Conservation (phyloP, 225 moss, liverwort and hornwort species). For the Marchantia polymorpha region DNA sequence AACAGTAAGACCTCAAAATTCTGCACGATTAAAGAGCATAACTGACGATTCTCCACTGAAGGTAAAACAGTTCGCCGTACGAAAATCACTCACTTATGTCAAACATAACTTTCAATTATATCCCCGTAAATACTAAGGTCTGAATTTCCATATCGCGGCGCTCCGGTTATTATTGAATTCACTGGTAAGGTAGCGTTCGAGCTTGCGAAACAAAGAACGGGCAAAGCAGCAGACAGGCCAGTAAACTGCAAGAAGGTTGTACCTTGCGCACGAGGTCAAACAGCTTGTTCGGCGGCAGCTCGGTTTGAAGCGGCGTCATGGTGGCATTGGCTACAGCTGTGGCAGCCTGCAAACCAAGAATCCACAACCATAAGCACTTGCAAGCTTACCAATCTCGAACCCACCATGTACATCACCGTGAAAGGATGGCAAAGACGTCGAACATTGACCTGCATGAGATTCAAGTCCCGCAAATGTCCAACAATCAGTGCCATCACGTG, state of each 20-base stretch:
- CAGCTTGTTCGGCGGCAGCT: slow-evolving; percentile 73
- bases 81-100: too few species aligned
- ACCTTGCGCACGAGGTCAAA: slow-evolving; percentile 80
- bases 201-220: neutral
- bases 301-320: slow-evolving; percentile 66
- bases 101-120: too few species aligned
- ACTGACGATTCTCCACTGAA: too few species aligned
- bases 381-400: neutral
- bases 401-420: neutral
- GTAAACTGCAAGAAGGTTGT: neutral
- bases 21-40: too few species aligned
- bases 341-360: slow-evolving; percentile 43
- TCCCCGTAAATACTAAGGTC: too few species aligned
- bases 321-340: slow-evolving; percentile 69
- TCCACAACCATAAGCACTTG: neutral
- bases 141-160: too few species aligned
- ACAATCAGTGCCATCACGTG: slow-evolving; percentile 93
- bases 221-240: neutral
- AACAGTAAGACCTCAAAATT: too few species aligned
- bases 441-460: slow-evolving; percentile 56
- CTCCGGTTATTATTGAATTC: too few species aligned
- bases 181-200: neutral
- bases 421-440: neutral
- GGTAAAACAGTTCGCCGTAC: too few species aligned
- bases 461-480: slow-evolving; percentile 73